Conservation (phyloP, 2,329 filamentous ascomycete genomes). For the Nemania sp. region DNA sequence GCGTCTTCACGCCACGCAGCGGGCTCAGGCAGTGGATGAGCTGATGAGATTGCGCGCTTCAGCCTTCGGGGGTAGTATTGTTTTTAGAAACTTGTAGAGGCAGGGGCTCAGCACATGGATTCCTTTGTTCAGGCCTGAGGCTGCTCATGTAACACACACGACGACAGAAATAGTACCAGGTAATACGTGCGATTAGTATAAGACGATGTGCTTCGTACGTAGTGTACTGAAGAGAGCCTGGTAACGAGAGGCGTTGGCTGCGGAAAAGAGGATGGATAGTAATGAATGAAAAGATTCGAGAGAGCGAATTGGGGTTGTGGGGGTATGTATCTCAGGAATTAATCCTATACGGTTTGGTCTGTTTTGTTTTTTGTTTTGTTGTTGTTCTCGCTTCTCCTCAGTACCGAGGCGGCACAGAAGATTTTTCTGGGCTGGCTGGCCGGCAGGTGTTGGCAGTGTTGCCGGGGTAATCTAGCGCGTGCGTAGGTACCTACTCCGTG, state of each 20-base stretch:
- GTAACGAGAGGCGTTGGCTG: not conserved
- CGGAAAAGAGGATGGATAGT: not conserved
- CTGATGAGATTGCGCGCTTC: conserved; percentile 3
- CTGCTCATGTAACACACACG: conserved; percentile 1
- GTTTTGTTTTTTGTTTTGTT: conserved; percentile 11
- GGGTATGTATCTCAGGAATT: not conserved
- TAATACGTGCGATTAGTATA: not conserved
- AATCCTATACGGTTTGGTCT: no score
- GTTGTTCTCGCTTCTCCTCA: not conserved
- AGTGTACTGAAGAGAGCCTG: not conserved
- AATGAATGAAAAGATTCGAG: not conserved
- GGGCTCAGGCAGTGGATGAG: not conserved
- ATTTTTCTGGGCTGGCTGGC: no score
- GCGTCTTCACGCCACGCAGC: conserved; percentile 17
- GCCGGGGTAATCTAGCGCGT: no score
- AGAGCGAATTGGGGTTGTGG: not conserved
- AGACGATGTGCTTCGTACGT: not conserved
- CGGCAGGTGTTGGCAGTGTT: no score
- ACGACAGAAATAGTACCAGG: not conserved
- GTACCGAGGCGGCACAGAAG: no score
- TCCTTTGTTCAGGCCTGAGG: conserved; percentile 22
- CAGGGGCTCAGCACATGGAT: conserved; percentile 10
- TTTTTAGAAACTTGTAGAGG: conserved; percentile 24
- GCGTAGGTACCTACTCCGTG: no score
- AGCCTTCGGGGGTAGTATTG: conserved; percentile 3